These are phyloP conservation scores for Paramecium caudatum DNA, from an alignment of 73 alveolate species.

Conservation along the genomic window DNA sequence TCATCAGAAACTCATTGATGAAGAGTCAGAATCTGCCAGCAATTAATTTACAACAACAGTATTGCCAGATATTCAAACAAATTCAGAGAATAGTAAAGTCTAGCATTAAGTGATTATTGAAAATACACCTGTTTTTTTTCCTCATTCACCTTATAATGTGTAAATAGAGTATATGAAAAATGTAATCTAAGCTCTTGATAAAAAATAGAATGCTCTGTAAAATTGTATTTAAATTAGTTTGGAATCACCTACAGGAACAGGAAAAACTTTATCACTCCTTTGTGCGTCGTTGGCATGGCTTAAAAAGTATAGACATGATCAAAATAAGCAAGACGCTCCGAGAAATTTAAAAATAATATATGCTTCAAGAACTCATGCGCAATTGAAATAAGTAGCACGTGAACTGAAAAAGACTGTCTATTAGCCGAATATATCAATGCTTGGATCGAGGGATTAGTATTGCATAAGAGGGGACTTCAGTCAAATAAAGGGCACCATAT, in stretches of 20 bases:
- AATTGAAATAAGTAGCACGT: conserved; percentile 85
- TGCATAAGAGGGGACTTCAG: conserved; percentile 83
- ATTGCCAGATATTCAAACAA: not conserved
- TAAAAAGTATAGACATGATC: conserved; percentile 43
- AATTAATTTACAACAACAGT: no score
- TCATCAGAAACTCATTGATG: not conserved
- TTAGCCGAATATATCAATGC: conserved; percentile 83
- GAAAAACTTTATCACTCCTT: conserved; percentile 94
- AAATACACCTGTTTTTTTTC: conserved; percentile 7
- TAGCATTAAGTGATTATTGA: not conserved
- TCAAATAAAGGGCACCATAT: conserved; percentile 46
- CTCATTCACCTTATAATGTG: conserved; percentile 38
- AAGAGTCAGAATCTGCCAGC: not conserved
- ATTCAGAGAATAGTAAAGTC: not conserved
- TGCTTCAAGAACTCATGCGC: conserved; percentile 92
- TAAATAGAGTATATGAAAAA: conserved; percentile 14
- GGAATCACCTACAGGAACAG: conserved; percentile 91
- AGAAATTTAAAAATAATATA: conserved; percentile 81
- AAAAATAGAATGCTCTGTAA: conserved; percentile 51
- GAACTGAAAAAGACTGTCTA: conserved; percentile 88
- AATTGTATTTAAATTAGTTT: conserved; percentile 12
- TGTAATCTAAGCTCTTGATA: conserved; percentile 10
- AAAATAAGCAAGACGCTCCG: conserved; percentile 72
- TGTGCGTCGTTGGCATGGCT: conserved; percentile 88
- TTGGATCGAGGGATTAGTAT: conserved; percentile 88